Evolutionary conservation across 345 rosid genomes (phyloP), one percentile per base, ranked within the genome.

Genomic region (Nasturtium officinale): DNA sequence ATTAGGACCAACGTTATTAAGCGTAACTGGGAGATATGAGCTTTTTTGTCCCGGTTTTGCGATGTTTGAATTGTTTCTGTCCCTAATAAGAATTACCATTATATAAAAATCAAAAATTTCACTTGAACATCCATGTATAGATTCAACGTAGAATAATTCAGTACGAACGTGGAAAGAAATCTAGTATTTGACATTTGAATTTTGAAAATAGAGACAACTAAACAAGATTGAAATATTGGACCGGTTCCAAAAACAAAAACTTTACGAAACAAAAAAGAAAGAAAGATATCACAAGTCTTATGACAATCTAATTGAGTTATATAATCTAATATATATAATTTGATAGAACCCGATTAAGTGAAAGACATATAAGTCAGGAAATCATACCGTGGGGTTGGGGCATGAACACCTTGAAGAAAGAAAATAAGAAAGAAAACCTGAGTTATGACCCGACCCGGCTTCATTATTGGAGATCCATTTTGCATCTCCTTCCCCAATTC

Each of bases 321-420:
- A 20, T 3, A 26, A 16, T 9, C 6, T 23, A 53, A 17, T 42
- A 17, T 0, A 54, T 18, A 30, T 50, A 23, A 10, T 29, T 26
- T 28, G 4, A 18, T 63, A 43, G 3, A 60, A 10, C 37, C 7
- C 17, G 9, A 3, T 17, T 47, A 2, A 56, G 52, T 21, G 42
- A 46, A 29, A 61, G 4, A 61, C 21, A 57, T 1, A 46, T 6
- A 66, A n/a, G 53, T 56, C 13, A 58, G 17, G 60, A 52, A 10
- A 21, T 28, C 60, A 32, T 21, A 76, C 74, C 23, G 16, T 69
- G 42, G 35, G 25, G 20, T 54, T 69, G 1, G 21, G 9, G 79
- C 65, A 47, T 47, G 42, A 62, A 70, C 80, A 70, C 54, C 2
- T 43, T 56, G 71, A 63, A 76, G 66, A 63, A 76, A n/a, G 15